Percentiles rank a stretch among this genome's conserved stretches.
These are phyloP conservation scores for Diplogelasinospora grovesii DNA, from an alignment of 495 filamentous ascomycete genomes.

Conservation along the genomic window DNA sequence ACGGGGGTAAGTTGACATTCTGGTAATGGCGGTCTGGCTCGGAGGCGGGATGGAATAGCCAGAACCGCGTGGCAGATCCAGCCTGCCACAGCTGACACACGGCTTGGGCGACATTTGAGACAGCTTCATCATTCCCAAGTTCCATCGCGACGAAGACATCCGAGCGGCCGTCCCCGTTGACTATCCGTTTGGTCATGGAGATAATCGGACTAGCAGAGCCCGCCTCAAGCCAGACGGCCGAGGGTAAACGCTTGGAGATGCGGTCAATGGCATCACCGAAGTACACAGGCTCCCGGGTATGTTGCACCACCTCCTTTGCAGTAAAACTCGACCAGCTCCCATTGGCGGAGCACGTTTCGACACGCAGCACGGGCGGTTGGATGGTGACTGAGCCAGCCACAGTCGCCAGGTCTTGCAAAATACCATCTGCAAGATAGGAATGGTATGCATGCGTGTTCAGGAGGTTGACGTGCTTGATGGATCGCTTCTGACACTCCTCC, in stretches of 20 bases:
- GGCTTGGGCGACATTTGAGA: background rate
- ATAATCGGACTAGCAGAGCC: conserved; percentile 27
- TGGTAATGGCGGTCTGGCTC: conserved; percentile 15
- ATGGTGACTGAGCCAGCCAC: conserved; percentile 20
- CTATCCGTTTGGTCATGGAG: conserved; percentile 15
- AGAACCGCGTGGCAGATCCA: conserved; percentile 5
- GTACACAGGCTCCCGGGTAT: conserved; percentile 29
- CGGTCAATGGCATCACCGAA: conserved; percentile 26
- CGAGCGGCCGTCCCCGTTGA: background rate
- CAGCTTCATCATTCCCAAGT: too few relatives aligned
- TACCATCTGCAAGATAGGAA: conserved; percentile 31
- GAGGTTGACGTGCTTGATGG: conserved; percentile 5
- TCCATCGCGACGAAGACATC: background rate
- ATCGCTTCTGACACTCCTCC: conserved; percentile 9
- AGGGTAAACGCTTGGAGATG: conserved; percentile 17
- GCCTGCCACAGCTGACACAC: background rate
- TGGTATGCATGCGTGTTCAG: conserved; percentile 38
- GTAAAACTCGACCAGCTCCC: conserved; percentile 14
- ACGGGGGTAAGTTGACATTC: conserved; percentile 40
- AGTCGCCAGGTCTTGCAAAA: conserved; percentile 22
- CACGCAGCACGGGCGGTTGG: conserved; percentile 20
- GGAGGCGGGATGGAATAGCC: conserved; percentile 19
- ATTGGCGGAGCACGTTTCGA: conserved; percentile 30
- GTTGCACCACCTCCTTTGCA: conserved; percentile 18
- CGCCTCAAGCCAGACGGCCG: conserved; percentile 32